Evolutionary conservation across 352 stramenopile genomes (phyloP).

Genomic region (Phytophthora pisi): DNA sequence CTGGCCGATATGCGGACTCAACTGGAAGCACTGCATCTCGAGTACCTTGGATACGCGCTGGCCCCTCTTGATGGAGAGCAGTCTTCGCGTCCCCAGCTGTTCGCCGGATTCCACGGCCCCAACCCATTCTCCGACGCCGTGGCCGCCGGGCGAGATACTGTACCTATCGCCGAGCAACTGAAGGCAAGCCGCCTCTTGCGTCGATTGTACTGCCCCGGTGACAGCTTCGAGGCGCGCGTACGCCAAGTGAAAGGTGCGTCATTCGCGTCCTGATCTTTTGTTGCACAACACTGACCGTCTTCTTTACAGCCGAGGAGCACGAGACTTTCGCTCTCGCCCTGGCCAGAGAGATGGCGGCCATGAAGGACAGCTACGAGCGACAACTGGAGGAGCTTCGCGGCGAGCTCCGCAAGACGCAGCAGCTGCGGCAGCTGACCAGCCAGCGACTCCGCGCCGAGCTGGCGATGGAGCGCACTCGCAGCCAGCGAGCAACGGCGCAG

Average conservation of each 20-base stretch:
- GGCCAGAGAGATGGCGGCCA: slow-evolving; percentile 67
- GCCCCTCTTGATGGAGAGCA: slow-evolving; percentile 3
- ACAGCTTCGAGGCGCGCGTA: slow-evolving; percentile 27
- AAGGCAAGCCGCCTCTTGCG: slow-evolving; percentile 37
- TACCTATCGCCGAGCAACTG: slow-evolving; percentile 60
- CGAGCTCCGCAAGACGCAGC: slow-evolving; percentile 55
- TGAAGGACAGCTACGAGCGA: slow-evolving; percentile 70
- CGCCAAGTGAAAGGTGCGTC: slow-evolving; percentile 30
- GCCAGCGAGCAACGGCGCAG: slow-evolving; percentile 45
- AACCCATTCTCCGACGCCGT: slow-evolving; percentile 79
- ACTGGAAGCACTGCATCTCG: slow-evolving; percentile 56
- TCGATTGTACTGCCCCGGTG: slow-evolving; percentile 18
- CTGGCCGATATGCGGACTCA: slow-evolving; percentile 60
- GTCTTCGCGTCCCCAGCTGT: slow-evolving; percentile 9
- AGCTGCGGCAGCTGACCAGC: slow-evolving; percentile 45
- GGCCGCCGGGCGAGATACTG: slow-evolving; percentile 59
- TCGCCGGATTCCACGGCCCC: slow-evolving; percentile 25
- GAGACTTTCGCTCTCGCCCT: slow-evolving; percentile 78
- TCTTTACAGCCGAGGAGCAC: slow-evolving; percentile 59
- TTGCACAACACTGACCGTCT: slow-evolving; percentile 1
- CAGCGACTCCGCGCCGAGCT: slow-evolving; percentile 59
- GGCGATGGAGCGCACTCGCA: slow-evolving; percentile 53
- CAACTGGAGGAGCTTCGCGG: slow-evolving; percentile 70
- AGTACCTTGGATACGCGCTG: slow-evolving; percentile 23
- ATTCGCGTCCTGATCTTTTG: neutral